Evolutionary conservation across 2,329 filamentous ascomycete species (phyloP), one percentile per base, ranked within the genome.

Genomic region (Monosporascus sp.): DNA sequence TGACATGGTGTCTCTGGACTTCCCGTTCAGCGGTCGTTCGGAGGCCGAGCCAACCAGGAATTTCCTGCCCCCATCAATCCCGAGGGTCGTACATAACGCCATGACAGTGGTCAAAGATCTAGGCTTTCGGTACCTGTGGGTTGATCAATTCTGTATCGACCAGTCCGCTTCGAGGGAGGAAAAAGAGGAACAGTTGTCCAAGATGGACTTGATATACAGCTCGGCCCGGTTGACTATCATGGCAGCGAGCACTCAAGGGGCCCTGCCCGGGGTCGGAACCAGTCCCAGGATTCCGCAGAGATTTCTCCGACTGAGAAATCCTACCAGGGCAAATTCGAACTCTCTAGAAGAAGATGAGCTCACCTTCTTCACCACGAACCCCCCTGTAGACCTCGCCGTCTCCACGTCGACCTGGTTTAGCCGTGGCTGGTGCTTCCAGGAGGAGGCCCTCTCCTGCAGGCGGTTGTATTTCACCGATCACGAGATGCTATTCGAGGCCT

Each of bases 371-470:
- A 55, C 47, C 8, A 52, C 37, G 7, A 25, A 17, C 9, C 47
- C 47, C 6, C 15, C 18, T 5, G 25, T 50, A 6, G 27, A 37
- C 2, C 18, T 37, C 3, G 8, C 9, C 15, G 38, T 52, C 35
- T 37, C 18, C 9, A 22, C 18, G 2, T 47, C 47, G 9, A 37
- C 27, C 17, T 55, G 50, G 53, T 50, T 44, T 15, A 49, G 18
- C 6, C 38, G 53, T 14, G 53, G 53, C n/a, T 55, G 53, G 53
- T 55, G 51, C 15, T 55, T 55, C n/a, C 53, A 55, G 22, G 53
- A 55, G 38, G 46, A 38, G 3, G 20, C 47, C 3, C 48, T 55
- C 2, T 52, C 53, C 5, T 18, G 22, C 0, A 24, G 47, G 6
- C 47, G 47, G 2, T 15, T 55, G 14, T 55, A 52, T 18, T 55